phyloP scores from a whole-genome alignment of 129 eudicot genomes.

The Chrysanthemum lavandulifolium region DNA sequence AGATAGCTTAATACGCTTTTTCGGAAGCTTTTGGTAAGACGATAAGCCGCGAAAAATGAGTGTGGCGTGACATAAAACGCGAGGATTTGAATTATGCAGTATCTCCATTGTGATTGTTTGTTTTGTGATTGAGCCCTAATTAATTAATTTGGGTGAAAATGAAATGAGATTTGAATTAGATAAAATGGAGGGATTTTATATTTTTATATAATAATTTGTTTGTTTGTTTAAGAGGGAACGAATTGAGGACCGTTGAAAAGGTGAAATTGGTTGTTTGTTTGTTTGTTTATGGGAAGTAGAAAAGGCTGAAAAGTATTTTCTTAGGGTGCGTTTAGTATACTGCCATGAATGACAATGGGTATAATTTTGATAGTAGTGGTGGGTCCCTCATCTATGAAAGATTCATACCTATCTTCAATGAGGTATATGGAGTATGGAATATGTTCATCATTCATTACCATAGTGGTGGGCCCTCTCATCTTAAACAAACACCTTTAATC shows the following conservation, averaged over 20 bases:
- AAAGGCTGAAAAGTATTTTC: neutral
- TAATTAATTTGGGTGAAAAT: constrained; percentile 1
- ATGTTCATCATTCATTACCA: no score
- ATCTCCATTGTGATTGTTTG: constrained; percentile 19
- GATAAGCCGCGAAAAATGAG: constrained; percentile 32
- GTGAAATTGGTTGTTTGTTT: constrained; percentile 10
- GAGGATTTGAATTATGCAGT: constrained; percentile 32
- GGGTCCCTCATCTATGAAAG: no score
- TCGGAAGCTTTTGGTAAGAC: constrained; percentile 56
- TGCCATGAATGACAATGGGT: no score
- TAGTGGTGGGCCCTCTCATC: no score
- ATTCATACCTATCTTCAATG: no score
- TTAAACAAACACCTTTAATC: no score
- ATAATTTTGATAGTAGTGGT: no score
- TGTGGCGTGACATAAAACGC: constrained; percentile 32
- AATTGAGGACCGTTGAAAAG: constrained; percentile 36
- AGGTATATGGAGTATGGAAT: no score
- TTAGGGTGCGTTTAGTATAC: no score
- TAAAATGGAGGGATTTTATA: constrained; percentile 3
- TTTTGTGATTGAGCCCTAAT: neutral
- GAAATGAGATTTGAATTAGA: constrained; percentile 19
- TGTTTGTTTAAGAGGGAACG: constrained; percentile 10
- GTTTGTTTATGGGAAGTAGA: constrained; percentile 21
- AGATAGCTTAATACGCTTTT: constrained; percentile 48
- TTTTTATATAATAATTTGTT: neutral